phyloP scores from a whole-genome alignment of 495 filamentous ascomycete species.

The Peziza echinospora region DNA sequence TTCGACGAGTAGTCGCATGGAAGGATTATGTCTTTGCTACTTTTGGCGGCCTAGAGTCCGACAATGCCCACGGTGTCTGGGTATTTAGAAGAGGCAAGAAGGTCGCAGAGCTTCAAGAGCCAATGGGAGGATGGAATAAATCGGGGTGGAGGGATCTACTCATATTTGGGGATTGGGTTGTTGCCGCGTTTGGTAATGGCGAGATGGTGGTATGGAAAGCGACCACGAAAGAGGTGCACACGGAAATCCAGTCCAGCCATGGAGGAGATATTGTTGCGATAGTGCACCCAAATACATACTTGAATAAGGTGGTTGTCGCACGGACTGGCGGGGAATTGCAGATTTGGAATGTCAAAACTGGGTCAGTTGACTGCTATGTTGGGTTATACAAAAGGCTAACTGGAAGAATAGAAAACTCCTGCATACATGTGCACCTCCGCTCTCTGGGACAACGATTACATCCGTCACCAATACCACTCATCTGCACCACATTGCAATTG shows the following conservation, averaged over 20 bases:
- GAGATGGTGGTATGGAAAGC: constrained; percentile 77
- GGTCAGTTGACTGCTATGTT: constrained; percentile 17
- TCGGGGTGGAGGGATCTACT: constrained; percentile 37
- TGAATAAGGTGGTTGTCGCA: constrained; percentile 88
- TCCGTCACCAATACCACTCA: constrained; percentile 64
- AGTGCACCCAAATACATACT: constrained; percentile 35
- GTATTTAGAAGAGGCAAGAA: constrained; percentile 86
- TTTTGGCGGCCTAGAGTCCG: constrained; percentile 33
- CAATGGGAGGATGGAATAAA: constrained; percentile 16
- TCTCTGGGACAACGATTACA: constrained; percentile 50
- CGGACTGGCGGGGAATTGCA: constrained; percentile 73
- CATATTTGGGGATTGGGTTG: constrained; percentile 78
- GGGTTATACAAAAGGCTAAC: constrained; percentile 1
- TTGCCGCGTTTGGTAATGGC: constrained; percentile 50
- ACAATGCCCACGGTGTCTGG: constrained; percentile 51
- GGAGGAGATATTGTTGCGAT: constrained; percentile 8
- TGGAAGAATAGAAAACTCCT: constrained; percentile 36
- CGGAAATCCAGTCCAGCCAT: constrained; percentile 20
- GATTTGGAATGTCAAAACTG: constrained; percentile 89
- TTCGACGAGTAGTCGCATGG: constrained; percentile 75
- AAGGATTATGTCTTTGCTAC: constrained; percentile 71
- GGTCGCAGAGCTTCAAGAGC: constrained; percentile 46
- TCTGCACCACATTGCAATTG: constrained; percentile 67
- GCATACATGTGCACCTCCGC: constrained; percentile 41
- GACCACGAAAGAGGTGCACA: constrained; percentile 68